Evolutionary conservation across 768 basidiomycete species (phyloP), one percentile per base, ranked within the genome.

Genomic region (Leccinum arenicola): DNA sequence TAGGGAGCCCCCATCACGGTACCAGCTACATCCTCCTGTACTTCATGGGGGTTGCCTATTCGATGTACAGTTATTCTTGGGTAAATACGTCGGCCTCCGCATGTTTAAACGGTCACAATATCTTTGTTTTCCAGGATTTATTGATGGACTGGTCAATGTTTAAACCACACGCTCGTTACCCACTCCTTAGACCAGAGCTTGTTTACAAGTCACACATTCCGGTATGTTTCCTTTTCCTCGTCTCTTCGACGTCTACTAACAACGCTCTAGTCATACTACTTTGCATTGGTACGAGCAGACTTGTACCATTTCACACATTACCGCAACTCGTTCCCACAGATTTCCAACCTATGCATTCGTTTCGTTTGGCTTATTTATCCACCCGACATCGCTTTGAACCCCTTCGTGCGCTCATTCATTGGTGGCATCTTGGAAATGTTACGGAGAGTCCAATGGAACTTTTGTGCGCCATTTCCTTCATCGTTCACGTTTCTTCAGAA

Each of bases 61-160:
- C 93, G 0, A 60, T 81, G 4, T 99, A 96, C 69, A 84, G 86
- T 3, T 80, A 82, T 40, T 69, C 83, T 35, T 98, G 96, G 95
- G 93, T 93, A 66, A 54, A 84, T 66, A 19, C 15, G 38, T 11
- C 14, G 3, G 14, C 49, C 49, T 48, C 14, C 10, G 1, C 15
- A n/a, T n/a, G 17, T 11, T 19, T 25, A 2, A 7, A 35, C 14
- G 10, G 8, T 19, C 19, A 17, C 43, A 5, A 45, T 35, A 25
- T 23, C 14, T 9, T 2, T 56, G 29, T 21, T 40, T 45, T 35
- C 31, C 62, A 91, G 93, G 93, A 96, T 68, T 74, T 94, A 31
- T 70, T 91, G n/a, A 92, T 96, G 85, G 95, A 98, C 71, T 98
- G 95, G 95, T 93, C 92, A 0, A 67, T 98, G 29, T 76, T 91